Base-by-base conservation (phyloP, 805 yeast species). In the Wickerhamomyces xylosicus region DNA sequence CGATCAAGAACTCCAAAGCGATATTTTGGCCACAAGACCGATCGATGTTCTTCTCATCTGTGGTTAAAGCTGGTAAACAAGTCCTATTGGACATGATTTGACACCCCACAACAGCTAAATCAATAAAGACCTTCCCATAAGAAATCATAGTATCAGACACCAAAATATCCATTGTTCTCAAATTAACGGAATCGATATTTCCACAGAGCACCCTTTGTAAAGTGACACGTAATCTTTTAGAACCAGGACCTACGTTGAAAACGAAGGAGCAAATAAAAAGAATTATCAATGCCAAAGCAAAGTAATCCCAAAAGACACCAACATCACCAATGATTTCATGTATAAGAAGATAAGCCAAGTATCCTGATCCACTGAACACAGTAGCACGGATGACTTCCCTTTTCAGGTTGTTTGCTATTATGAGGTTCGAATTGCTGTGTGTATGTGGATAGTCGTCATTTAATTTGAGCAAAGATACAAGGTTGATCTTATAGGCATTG, bases 141-240 rank as follows among this genome's bases (percentile, higher is more conserved):
- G 96, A 86, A 0, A 94, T 82, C 35, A 92, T 63, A 5, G 87
- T 77, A 62, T 90, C 98, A 7, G 95, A 76, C 13, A 89, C 56
- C 35, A 92, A 59, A 31, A 90, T 83, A 54, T 90, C 97, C 40
- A 84, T 82, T 15, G 83, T 73, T 49, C 95, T 64, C 56, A 72
- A 59, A 14, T 70, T 69, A 14, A 58, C 49, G 17, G 44, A 47
- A 50, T 81, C 80, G 25, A 85, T 75, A 2, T 68, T 65, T 3
- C 95, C 95, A 3, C 53, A 37, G 5, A 70, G 37, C 4, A 84
- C 63, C 37, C 95, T 62, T 37, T 60, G 61, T 31, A 77, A 46
- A 0, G 85, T 72, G 17, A 67, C 52, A 33, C 62, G 53, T 16
- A 79, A 57, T 31, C 85, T 55, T 40, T 59, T 64, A 2, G 61